A percentile compares a stretch with the other conserved stretches of the same genome.
phyloP scores from a whole-genome alignment of 495 filamentous ascomycete genomes.

The Aspergillus hancockii region DNA sequence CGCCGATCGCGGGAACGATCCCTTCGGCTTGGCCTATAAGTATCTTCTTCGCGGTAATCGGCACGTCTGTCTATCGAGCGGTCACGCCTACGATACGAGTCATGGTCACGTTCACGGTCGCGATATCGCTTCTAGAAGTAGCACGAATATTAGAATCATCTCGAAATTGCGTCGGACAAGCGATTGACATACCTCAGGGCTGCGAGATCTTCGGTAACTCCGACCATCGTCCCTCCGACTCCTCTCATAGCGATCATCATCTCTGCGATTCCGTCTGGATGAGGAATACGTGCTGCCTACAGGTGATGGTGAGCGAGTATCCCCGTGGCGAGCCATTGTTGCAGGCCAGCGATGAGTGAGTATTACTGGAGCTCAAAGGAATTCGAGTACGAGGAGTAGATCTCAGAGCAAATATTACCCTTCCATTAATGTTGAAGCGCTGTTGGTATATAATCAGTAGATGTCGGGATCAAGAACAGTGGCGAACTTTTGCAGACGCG shows the following conservation, averaged over 20 bases:
- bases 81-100: constrained; percentile 68
- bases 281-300: constrained; percentile 83
- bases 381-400: constrained; percentile 26
- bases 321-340: constrained; percentile 87
- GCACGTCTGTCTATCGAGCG: constrained; percentile 71
- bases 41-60: constrained; percentile 66
- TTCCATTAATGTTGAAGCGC: constrained; percentile 17
- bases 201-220: constrained; percentile 67
- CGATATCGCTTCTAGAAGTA: constrained; percentile 58
- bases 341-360: constrained; percentile 64
- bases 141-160: constrained; percentile 30
- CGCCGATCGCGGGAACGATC: constrained; percentile 66
- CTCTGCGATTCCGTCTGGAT: constrained; percentile 69
- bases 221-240: constrained; percentile 63
- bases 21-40: constrained; percentile 59
- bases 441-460: constrained; percentile 2
- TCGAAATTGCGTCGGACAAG: background rate
- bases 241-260: constrained; percentile 73
- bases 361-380: constrained; percentile 56
- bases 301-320: constrained; percentile 95
- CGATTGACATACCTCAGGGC: constrained; percentile 63
- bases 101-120: constrained; percentile 57
- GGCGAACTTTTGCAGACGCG: background rate
- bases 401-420: constrained; percentile 23
- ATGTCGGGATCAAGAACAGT: background rate